Evolutionary conservation across 257 asterid genomes (phyloP).

Genomic region (Cruciata laevipes): DNA sequence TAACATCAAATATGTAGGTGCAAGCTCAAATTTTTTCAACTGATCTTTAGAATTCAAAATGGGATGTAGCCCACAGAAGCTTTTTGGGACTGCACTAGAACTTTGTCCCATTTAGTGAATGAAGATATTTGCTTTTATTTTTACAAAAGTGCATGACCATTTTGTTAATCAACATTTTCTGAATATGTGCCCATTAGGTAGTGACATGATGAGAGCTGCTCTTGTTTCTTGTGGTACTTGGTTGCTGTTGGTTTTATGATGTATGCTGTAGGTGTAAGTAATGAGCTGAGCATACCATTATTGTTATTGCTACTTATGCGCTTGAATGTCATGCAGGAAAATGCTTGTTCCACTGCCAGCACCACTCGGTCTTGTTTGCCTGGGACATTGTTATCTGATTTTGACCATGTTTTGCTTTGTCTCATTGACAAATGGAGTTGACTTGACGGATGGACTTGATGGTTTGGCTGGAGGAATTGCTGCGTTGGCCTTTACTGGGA

Average conservation of each 20-base stretch:
- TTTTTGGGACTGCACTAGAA: too few relatives aligned
- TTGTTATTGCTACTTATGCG: constrained; percentile 1
- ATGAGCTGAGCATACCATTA: constrained; percentile 9
- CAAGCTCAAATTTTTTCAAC: background rate
- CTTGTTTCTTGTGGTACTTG: background rate
- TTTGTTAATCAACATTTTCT: too few relatives aligned
- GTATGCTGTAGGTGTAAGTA: background rate
- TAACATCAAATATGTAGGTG: background rate
- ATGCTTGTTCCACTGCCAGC: constrained; percentile 84
- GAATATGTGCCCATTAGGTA: too few relatives aligned
- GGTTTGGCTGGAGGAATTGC: constrained; percentile 95
- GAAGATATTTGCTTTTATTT: too few relatives aligned
- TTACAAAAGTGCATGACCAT: too few relatives aligned
- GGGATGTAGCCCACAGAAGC: background rate
- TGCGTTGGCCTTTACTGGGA: constrained; percentile 73
- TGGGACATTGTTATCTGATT: constrained; percentile 54
- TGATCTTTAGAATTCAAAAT: background rate
- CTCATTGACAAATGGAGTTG: constrained; percentile 71
- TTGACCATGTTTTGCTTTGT: constrained; percentile 59
- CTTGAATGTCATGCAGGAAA: constrained; percentile 51
- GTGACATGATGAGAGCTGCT: background rate
- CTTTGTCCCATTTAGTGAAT: background rate
- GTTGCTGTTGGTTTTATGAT: background rate
- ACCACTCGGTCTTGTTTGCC: constrained; percentile 69
- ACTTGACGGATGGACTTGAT: constrained; percentile 74